These are phyloP conservation scores for Botrytis galanthina DNA, from an alignment of 2,329 filamentous ascomycete genomes.

Conservation along the genomic window DNA sequence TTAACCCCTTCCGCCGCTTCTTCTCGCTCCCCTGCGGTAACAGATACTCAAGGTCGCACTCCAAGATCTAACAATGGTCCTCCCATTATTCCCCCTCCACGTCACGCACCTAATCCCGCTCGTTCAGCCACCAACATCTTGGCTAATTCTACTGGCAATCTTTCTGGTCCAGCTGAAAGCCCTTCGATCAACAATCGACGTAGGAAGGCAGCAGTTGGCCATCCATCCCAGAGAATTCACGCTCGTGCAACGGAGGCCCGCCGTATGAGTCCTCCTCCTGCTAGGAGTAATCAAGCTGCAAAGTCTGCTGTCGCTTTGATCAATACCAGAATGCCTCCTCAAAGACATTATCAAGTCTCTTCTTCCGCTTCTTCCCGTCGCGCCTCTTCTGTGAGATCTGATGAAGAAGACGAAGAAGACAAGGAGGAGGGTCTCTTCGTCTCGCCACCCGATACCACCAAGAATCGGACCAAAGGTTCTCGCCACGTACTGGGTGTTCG, in stretches of 20 bases:
- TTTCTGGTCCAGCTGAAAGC: not conserved
- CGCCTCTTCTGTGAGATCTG: not conserved
- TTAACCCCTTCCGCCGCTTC: too few species aligned
- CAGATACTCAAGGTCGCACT: not conserved
- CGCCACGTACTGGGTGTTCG: not conserved
- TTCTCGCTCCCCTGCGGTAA: too few species aligned
- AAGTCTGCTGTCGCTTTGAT: not conserved
- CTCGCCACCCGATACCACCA: not conserved
- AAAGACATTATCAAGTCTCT: not conserved
- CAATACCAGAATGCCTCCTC: not conserved
- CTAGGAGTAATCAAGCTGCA: not conserved
- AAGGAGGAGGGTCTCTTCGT: not conserved
- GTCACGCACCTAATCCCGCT: not conserved
- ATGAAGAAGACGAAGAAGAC: not conserved
- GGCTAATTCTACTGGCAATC: not conserved
- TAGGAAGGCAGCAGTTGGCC: not conserved
- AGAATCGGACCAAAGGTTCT: not conserved
- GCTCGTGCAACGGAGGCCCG: not conserved
- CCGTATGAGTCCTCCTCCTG: not conserved
- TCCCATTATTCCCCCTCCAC: not conserved
- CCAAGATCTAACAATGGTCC: not conserved
- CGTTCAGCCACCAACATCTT: too few species aligned
- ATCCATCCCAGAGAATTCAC: not conserved
- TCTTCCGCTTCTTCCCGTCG: not conserved
- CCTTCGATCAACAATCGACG: not conserved